Percentiles rank a stretch among this genome's conserved stretches.
phyloP scores from a whole-genome alignment of 2,329 filamentous ascomycete genomes.

The Lomentospora prolificans region DNA sequence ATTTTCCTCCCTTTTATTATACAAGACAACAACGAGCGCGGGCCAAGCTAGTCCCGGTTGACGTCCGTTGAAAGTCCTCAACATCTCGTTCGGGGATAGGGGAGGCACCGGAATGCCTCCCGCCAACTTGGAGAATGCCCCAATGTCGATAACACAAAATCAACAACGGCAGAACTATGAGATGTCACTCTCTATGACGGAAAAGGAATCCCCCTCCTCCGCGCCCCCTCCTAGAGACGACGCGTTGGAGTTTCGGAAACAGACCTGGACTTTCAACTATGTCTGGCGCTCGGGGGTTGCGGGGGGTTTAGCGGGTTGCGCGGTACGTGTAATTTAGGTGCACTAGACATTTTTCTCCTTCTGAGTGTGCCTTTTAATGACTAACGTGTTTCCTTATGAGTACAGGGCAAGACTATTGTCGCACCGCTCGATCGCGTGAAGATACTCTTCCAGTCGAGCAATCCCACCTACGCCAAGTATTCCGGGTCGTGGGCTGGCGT shows the following conservation, averaged over 20 bases:
- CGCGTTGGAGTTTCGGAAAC: slow-evolving; percentile 33
- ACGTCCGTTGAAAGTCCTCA: background rate
- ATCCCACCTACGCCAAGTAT: slow-evolving; percentile 89
- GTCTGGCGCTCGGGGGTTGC: slow-evolving; percentile 74
- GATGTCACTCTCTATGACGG: slow-evolving; percentile 15
- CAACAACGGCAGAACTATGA: background rate
- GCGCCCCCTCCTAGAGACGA: slow-evolving; percentile 43
- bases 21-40: background rate
- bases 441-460: slow-evolving; percentile 94
- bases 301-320: slow-evolving; percentile 84
- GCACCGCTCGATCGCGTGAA: slow-evolving; percentile 96
- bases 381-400: slow-evolving; percentile 11
- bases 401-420: slow-evolving; percentile 85
- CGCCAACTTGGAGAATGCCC: slow-evolving; percentile 6
- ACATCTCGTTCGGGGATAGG: background rate
- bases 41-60: background rate
- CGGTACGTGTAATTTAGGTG: no score
- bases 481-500: slow-evolving; percentile 81
- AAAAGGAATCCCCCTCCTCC: slow-evolving; percentile 25
- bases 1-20: background rate
- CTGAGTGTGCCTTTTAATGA: background rate
- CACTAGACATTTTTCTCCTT: slow-evolving; percentile 14
- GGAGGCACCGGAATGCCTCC: slow-evolving; percentile 7
- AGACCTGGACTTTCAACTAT: slow-evolving; percentile 68
- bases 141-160: slow-evolving; percentile 6